These are phyloP conservation scores for Phlebopus sp. DNA, from an alignment of 1,284 basidiomycete species.

Conservation along the genomic window DNA sequence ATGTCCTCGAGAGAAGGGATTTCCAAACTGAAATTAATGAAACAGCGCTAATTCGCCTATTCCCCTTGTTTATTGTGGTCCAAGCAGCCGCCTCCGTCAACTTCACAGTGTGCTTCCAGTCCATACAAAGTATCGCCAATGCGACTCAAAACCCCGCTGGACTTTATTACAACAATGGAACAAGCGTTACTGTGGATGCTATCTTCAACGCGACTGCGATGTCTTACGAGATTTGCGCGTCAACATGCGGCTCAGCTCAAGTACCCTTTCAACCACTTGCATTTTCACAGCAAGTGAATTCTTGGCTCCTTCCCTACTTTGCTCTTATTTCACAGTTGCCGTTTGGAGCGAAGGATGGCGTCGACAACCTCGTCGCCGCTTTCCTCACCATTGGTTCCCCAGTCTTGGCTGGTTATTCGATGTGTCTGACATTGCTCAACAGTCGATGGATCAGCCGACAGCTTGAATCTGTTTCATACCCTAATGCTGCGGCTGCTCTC, in stretches of 20 bases:
- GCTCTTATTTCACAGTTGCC: conserved; percentile 8
- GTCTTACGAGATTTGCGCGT: not conserved
- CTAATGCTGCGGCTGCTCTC: not conserved
- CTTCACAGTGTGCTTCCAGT: not conserved
- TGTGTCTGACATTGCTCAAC: conserved; percentile 10
- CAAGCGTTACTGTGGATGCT: not conserved
- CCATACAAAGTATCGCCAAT: not conserved
- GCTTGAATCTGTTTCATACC: conserved; percentile 1
- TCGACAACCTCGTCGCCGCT: conserved; percentile 9
- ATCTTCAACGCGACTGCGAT: conserved; percentile 1
- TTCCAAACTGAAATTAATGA: too few species aligned
- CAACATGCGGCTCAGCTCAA: not conserved
- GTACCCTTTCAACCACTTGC: conserved; percentile 2
- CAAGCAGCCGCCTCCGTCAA: not conserved
- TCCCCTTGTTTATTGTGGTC: too few species aligned
- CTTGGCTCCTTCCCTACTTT: conserved; percentile 9
- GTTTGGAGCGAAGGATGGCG: conserved; percentile 5
- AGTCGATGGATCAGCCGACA: conserved; percentile 5
- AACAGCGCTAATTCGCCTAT: too few species aligned
- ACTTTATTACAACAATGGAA: not conserved
- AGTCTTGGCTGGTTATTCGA: conserved; percentile 7
- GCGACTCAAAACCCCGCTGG: not conserved
- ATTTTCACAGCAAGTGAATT: conserved; percentile 3
- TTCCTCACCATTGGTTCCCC: conserved; percentile 7
- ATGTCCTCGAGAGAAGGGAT: too few species aligned